phyloP scores from a whole-genome alignment of 83 land plant species.

The Picea engelmannii region DNA sequence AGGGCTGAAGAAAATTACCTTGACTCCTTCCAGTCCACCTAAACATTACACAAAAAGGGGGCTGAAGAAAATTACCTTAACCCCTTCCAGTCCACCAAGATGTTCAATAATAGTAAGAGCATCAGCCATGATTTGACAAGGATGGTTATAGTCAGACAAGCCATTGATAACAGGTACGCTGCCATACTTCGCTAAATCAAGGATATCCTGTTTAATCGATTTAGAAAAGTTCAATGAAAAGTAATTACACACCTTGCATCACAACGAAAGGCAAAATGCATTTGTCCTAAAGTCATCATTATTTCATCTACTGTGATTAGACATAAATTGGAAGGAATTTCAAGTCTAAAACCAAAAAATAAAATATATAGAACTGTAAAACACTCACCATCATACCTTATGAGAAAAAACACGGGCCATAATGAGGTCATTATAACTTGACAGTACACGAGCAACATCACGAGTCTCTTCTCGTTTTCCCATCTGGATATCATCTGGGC shows the following conservation, averaged over 20 bases:
- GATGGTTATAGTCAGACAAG: slow-evolving; percentile 93
- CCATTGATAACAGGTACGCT: slow-evolving; percentile 91
- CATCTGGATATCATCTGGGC: slow-evolving; percentile 96
- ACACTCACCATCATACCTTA: too few relatives aligned
- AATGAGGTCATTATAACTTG: slow-evolving; percentile 88
- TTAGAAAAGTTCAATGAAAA: too few relatives aligned
- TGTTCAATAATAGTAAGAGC: slow-evolving; percentile 2
- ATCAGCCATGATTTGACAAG: slow-evolving; percentile 98
- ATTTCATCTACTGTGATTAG: too few relatives aligned
- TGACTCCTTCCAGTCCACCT: slow-evolving; percentile 20
- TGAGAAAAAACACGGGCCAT: too few relatives aligned
- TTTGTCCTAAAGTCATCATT: too few relatives aligned
- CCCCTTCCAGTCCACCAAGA: slow-evolving; percentile 67
- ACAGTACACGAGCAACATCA: slow-evolving; percentile 94
- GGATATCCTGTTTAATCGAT: slow-evolving; percentile 59
- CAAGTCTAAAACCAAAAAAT: too few relatives aligned
- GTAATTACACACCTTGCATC: too few relatives aligned
- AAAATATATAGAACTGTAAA: too few relatives aligned
- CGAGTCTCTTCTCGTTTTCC: slow-evolving; percentile 96
- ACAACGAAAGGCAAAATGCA: too few relatives aligned
- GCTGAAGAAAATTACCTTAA: slow-evolving; percentile 50
- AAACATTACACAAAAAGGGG: too few relatives aligned
- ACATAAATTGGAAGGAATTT: too few relatives aligned
- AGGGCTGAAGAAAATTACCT: background rate
- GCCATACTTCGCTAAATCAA: slow-evolving; percentile 85